Base-by-base conservation (phyloP, 1,284 basidiomycete genomes). In the Gymnopus androsaceus region DNA sequence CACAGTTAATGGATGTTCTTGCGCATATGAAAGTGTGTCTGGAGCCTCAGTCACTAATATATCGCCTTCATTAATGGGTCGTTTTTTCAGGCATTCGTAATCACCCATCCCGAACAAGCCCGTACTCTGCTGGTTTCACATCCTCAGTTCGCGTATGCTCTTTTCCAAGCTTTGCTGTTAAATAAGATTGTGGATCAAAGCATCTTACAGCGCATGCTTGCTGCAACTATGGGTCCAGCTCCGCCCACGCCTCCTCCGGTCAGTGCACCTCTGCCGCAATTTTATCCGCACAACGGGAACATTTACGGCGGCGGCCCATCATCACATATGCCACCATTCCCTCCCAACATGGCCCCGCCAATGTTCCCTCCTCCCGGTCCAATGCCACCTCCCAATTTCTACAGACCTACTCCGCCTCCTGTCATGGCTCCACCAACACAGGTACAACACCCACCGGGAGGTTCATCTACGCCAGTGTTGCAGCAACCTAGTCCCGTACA, bases 161-260 rank as follows among this genome's bases (percentile, higher is more conserved):
- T 99, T 17, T 98, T 99, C 77, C 96, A 98, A 75, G 92, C 94
- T 0, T 85, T 99, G 67, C 77, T 99, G 4, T 78, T 98, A 57
- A 93, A 97, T 81, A 94, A 96, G 68, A 93, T 99, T 23, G 93
- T 99, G 46, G 95, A 98, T 63, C 84, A 90, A 1, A 82, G 84
- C 2, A 87, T 98, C 50, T 78, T 98, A 2, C 73, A 87, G 75
- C 78, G 85, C 56, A 88, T 90, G 82, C 76, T 87, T 23, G 79
- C 78, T 25, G 78, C 82, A 1, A 73, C 74, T 40, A 63, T 71
- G 28, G 66, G 66, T 30, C 50, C 67, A 49, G 49, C 63, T 68
- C 62, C 34, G 49, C 56, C 47, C 62, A 60, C 57, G 51, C 40
- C 53, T 27, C 69, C 72, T 62, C 63, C 72, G 67, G 74, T 72